Conservation (phyloP, 2,329 filamentous ascomycete genomes). For the Achaetomium macrosporum region DNA sequence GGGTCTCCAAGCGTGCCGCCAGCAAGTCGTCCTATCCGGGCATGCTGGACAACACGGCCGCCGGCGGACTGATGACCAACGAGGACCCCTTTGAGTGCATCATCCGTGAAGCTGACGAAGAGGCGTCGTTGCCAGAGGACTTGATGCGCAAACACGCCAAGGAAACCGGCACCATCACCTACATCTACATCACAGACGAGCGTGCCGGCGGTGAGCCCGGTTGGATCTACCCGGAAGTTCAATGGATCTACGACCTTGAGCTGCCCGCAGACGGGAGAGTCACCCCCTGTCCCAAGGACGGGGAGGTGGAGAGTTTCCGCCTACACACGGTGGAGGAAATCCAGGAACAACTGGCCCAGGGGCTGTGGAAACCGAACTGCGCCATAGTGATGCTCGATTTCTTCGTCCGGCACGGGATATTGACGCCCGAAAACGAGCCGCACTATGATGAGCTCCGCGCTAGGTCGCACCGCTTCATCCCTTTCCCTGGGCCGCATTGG, state of each 20-base stretch:
- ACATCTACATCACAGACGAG: slow-evolving; percentile 73
- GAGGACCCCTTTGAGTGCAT: slow-evolving; percentile 77
- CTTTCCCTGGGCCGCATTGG: slow-evolving; percentile 67
- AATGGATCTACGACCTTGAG: slow-evolving; percentile 88
- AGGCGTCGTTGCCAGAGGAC: slow-evolving; percentile 70
- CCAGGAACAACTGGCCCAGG: slow-evolving; percentile 59
- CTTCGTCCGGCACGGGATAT: slow-evolving; percentile 75
- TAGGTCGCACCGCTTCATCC: slow-evolving; percentile 70
- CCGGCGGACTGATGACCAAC: slow-evolving; percentile 71
- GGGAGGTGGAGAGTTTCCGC: slow-evolving; percentile 81
- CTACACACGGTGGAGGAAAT: slow-evolving; percentile 74
- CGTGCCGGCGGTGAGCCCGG: slow-evolving; percentile 73
- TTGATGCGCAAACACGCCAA: slow-evolving; percentile 57
- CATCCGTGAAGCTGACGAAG: slow-evolving; percentile 81
- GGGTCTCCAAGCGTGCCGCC: slow-evolving; percentile 72
- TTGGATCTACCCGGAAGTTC: slow-evolving; percentile 81
- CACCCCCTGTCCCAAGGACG: slow-evolving; percentile 71
- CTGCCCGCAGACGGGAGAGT: slow-evolving; percentile 56
- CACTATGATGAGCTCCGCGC: slow-evolving; percentile 69
- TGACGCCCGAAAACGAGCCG: slow-evolving; percentile 73
- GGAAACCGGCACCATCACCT: slow-evolving; percentile 68
- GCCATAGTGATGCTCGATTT: slow-evolving; percentile 81
- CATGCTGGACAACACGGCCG: slow-evolving; percentile 95
- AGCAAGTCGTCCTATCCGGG: slow-evolving; percentile 81
- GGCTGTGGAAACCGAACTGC: slow-evolving; percentile 91